phyloP scores from a whole-genome alignment of 1,284 basidiomycete species.

The Kwoniella shivajii region DNA sequence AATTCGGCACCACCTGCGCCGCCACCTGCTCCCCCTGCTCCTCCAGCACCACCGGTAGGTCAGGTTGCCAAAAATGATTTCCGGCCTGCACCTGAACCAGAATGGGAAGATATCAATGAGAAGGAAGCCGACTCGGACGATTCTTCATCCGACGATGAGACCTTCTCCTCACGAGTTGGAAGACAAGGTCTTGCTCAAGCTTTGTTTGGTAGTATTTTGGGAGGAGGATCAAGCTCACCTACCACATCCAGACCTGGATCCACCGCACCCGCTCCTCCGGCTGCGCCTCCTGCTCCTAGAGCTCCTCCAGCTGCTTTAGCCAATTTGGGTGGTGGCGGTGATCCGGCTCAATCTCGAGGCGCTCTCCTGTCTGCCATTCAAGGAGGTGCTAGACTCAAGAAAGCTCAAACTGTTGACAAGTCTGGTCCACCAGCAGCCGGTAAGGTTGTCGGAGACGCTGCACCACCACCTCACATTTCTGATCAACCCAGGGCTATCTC shows the following conservation, averaged over 20 bases:
- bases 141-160: constrained; percentile 70
- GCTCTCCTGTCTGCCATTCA: constrained; percentile 83
- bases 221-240: constrained; percentile 4
- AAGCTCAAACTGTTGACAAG: constrained; percentile 81
- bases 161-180: constrained; percentile 69
- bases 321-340: constrained; percentile 50
- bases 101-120: constrained; percentile 83
- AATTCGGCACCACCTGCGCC: constrained; percentile 34
- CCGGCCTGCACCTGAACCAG: constrained; percentile 61
- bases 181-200: constrained; percentile 74
- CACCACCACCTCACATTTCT: constrained; percentile 72
- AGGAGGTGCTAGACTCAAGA: constrained; percentile 72
- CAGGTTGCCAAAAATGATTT: constrained; percentile 18
- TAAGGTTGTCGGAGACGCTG: constrained; percentile 71
- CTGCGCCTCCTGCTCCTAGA: constrained; percentile 48
- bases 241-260: constrained; percentile 31
- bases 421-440: constrained; percentile 66
- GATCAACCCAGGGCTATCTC: constrained; percentile 54
- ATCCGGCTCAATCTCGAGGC: constrained; percentile 54
- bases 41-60: constrained; percentile 35
- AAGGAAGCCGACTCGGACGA: constrained; percentile 67
- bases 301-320: constrained; percentile 53
- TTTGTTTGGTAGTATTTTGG: constrained; percentile 67
- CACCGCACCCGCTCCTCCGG: constrained; percentile 50
- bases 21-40: constrained; percentile 45